Evolutionary conservation across 441 rosid species (phyloP), one percentile per base, ranked within the genome.

Genomic region (Euphorbia celastroides): DNA sequence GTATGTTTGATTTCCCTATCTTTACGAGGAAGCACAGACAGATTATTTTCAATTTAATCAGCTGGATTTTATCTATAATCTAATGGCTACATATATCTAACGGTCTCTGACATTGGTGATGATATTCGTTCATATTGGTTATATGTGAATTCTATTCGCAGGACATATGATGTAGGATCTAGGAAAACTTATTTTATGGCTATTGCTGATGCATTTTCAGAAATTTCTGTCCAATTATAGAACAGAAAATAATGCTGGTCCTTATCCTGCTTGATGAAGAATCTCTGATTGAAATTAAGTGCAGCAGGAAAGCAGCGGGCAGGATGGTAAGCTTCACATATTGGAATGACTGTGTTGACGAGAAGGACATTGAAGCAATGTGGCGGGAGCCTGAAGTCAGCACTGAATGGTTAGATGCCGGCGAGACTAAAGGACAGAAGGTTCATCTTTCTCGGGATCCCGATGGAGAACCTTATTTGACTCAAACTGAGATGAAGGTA

Each of bases 401-500:
- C 66, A 78, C 78, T 50, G 96, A 94, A 72, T 94, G 99, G 99
- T 44, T 86, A 62, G 86, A 82, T 64, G 96, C 85, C 69, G 97
- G 99, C 42, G 99, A 93, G 80, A 74, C 85, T 50, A 77, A 56
- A 79, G 96, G 87, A 20, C 92, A 86, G 62, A 90, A 82, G 69
- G 86, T 93, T 80, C 96, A 88, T 62, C 82, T 93, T 64, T 93
- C 99, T 11, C 81, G 96, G 71, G 99, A 93, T 86, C 95, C 96
- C 54, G 96, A 89, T 68, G 99, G 99, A 2, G 86, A 93, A 69
- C 82, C 92, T 69, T 91, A 84, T 75, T 80, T 93, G 64, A 93
- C 99, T 34, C 96, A 85, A 78, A 89, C 87, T 12, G 97, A 91
- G 81, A 89, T 93, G 88, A 86, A 75, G 92, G 97, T 91, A 78